Percentiles rank a stretch among this genome's conserved stretches.
Evolutionary conservation across 2,329 filamentous ascomycete species (phyloP).

Genomic region (Aspergillus sp.): DNA sequence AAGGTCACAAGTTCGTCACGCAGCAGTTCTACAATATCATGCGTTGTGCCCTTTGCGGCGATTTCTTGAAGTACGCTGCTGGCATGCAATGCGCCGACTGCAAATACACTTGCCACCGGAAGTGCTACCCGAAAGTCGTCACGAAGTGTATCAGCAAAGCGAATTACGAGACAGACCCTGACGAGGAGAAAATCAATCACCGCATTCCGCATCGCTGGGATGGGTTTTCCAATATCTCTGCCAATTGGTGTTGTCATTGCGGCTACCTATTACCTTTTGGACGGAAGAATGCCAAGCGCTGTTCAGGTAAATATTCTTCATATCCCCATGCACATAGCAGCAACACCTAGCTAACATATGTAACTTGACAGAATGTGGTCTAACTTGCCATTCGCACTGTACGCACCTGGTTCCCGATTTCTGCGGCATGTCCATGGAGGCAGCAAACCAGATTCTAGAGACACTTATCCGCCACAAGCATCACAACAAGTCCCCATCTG

Average conservation of each 20-base stretch:
- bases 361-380: conserved; percentile 68
- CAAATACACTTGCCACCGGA: conserved; percentile 98
- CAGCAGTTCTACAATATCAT: conserved; percentile 99
- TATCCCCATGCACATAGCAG: neutral
- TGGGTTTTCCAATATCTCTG: conserved; percentile 94
- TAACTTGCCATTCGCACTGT: conserved; percentile 88
- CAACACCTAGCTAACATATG: neutral
- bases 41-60: conserved; percentile 95
- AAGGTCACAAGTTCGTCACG: conserved; percentile 97
- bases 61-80: conserved; percentile 97
- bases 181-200: conserved; percentile 99
- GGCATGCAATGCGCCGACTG: conserved; percentile 99
- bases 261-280: conserved; percentile 94
- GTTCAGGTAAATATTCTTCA: conserved; percentile 62
- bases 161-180: conserved; percentile 95
- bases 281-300: conserved; percentile 92
- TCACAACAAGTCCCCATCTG: conserved; percentile 58
- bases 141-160: conserved; percentile 99
- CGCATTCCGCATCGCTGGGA: conserved; percentile 97
- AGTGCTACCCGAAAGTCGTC: conserved; percentile 94
- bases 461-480: conserved; percentile 80
- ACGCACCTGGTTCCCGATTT: conserved; percentile 97
- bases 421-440: conserved; percentile 98
- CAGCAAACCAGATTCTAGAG: conserved; percentile 88
- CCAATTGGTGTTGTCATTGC: conserved; percentile 99